Percentiles rank a stretch among this genome's conserved stretches.
Evolutionary conservation across 2,329 filamentous ascomycete genomes (phyloP).

Genomic region (Calonectria honghensis): DNA sequence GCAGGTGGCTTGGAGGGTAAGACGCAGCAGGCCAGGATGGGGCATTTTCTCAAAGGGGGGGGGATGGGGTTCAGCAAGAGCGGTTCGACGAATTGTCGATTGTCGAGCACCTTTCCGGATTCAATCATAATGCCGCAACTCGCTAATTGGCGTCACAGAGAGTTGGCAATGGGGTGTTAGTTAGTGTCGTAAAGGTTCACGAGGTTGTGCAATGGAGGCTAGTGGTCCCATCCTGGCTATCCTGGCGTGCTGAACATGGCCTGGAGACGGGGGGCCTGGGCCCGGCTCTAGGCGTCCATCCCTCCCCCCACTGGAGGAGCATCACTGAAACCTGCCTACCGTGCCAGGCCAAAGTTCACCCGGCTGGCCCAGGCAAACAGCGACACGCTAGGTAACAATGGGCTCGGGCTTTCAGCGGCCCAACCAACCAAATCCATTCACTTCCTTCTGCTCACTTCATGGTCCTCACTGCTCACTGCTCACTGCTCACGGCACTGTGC

Average conservation of each 20-base stretch:
- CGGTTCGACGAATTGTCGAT: neutral
- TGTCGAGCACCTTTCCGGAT: too few species aligned
- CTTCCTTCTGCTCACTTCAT: constrained; percentile 40
- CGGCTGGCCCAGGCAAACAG: constrained; percentile 24
- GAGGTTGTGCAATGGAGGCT: constrained; percentile 22
- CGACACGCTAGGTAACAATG: constrained; percentile 30
- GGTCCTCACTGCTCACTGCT: constrained; percentile 5
- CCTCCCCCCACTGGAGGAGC: constrained; percentile 13
- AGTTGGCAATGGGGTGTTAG: neutral
- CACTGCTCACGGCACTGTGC: constrained; percentile 24
- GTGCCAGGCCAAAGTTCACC: constrained; percentile 20
- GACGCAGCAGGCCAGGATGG: constrained; percentile 2
- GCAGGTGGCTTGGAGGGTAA: constrained; percentile 1
- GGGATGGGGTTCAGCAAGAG: neutral
- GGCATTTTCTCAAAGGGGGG: neutral
- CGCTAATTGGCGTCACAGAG: constrained; percentile 1
- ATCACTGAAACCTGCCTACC: constrained; percentile 9
- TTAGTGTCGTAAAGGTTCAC: constrained; percentile 22
- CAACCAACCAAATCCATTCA: constrained; percentile 27
- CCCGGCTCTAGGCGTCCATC: neutral
- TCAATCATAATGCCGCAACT: constrained; percentile 19
- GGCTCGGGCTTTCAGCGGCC: constrained; percentile 9
- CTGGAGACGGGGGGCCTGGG: constrained; percentile 28
- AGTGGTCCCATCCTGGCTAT: constrained; percentile 24
- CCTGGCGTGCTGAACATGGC: constrained; percentile 21